Evolutionary conservation across 208 protist genomes (phyloP).

Genomic region (Leishmania braziliensis): DNA sequence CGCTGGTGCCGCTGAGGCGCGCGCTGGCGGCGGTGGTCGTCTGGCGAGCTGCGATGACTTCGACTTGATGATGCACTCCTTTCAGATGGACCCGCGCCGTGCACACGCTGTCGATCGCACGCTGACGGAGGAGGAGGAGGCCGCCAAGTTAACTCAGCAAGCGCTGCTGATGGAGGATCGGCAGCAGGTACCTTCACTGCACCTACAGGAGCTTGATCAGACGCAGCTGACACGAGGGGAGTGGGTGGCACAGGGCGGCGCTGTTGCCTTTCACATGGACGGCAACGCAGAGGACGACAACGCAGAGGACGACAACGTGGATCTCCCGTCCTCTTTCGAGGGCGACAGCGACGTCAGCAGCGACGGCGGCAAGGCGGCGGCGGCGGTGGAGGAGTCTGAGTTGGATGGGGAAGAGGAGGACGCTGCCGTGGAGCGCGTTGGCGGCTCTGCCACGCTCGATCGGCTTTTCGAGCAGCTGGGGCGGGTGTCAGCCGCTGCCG

Average conservation of each 20-base stretch:
- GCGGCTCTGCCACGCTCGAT: slow-evolving; percentile 43
- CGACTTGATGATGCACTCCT: slow-evolving; percentile 65
- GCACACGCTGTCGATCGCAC: slow-evolving; percentile 69
- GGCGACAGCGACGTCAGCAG: slow-evolving; percentile 33
- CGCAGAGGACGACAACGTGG: slow-evolving; percentile 45
- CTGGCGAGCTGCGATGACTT: slow-evolving; percentile 59
- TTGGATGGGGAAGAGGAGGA: slow-evolving; percentile 5
- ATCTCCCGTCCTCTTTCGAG: slow-evolving; percentile 55
- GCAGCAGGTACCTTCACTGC: slow-evolving; percentile 45
- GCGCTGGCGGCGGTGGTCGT: slow-evolving; percentile 5
- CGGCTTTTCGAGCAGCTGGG: slow-evolving; percentile 49
- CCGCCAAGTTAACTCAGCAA: slow-evolving; percentile 37
- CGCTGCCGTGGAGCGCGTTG: neutral
- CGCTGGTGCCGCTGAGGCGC: slow-evolving; percentile 12
- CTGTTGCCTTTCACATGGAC: slow-evolving; percentile 74
- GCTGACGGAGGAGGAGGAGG: slow-evolving; percentile 65
- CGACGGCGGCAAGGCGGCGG: slow-evolving; percentile 9
- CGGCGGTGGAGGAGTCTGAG: slow-evolving; percentile 10
- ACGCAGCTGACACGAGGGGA: slow-evolving; percentile 66
- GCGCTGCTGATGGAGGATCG: slow-evolving; percentile 60
- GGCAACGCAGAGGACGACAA: slow-evolving; percentile 31
- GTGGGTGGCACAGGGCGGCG: slow-evolving; percentile 77
- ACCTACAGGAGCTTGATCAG: slow-evolving; percentile 39
- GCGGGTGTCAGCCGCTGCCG: slow-evolving; percentile 22
- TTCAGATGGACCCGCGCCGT: slow-evolving; percentile 62